Conservation (phyloP, 805 yeast genomes). For the Lachancea mirantina region DNA sequence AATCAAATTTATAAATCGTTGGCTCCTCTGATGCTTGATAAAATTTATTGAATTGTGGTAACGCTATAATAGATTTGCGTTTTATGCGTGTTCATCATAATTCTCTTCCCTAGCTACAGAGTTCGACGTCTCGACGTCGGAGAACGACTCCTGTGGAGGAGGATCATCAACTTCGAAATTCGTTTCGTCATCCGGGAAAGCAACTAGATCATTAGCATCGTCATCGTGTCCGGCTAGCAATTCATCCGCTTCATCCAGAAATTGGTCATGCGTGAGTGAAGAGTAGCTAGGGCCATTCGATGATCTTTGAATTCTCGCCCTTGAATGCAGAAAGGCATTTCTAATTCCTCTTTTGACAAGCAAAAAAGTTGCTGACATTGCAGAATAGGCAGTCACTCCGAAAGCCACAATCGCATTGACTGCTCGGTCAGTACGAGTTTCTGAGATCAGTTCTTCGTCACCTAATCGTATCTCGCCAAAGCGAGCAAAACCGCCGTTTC, state of each 20-base stretch:
- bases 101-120: too few species aligned
- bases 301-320: conserved; percentile 21
- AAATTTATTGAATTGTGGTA: too few species aligned
- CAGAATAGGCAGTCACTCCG: conserved; percentile 46
- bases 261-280: conserved; percentile 28
- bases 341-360: conserved; percentile 13
- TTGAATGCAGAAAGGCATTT: conserved; percentile 12
- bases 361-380: conserved; percentile 22
- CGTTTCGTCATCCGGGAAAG: conserved; percentile 33
- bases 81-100: too few species aligned
- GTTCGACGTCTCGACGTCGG: too few species aligned
- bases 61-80: too few species aligned
- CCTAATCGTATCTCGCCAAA: conserved; percentile 85
- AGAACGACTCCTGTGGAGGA: conserved; percentile 13
- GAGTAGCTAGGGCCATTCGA: conserved; percentile 31
- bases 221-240: conserved; percentile 36
- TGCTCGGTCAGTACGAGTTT: conserved; percentile 50
- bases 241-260: conserved; percentile 33
- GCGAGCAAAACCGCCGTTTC: conserved; percentile 68
- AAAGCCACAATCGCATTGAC: conserved; percentile 53
- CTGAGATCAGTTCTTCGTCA: conserved; percentile 60
- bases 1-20: too few species aligned
- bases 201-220: conserved; percentile 43
- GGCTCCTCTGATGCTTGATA: too few species aligned
- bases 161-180: conserved; percentile 30